Conservation (phyloP, 176 grass and related monocot genomes). For the Eleusine coracana region DNA sequence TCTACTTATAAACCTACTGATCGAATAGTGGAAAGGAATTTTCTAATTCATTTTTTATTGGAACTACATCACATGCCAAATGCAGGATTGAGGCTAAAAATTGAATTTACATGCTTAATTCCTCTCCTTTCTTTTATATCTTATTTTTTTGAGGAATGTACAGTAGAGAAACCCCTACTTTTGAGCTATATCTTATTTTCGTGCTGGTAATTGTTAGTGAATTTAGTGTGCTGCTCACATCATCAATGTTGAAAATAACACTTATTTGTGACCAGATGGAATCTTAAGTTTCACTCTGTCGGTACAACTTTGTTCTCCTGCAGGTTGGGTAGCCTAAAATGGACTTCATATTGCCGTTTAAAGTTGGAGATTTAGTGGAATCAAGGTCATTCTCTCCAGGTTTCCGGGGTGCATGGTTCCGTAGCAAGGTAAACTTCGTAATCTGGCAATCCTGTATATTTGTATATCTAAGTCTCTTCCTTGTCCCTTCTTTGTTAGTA, state of each 20-base stretch:
- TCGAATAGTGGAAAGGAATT: not conserved
- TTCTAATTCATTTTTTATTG: not conserved
- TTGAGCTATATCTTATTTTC: not conserved
- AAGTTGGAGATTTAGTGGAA: slow-evolving; percentile 48
- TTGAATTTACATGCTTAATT: not conserved
- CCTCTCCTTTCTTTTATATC: not conserved
- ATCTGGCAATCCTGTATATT: not conserved
- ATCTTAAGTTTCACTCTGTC: not conserved
- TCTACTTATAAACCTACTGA: not conserved
- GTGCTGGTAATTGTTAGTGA: not conserved
- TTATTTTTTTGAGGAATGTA: not conserved
- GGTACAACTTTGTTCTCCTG: slow-evolving; percentile 3
- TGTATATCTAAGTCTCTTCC: not conserved
- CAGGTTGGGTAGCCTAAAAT: slow-evolving; percentile 30
- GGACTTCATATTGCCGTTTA: slow-evolving; percentile 55
- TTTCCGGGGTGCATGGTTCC: slow-evolving; percentile 68
- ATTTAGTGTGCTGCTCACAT: not conserved
- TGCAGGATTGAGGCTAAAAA: not conserved
- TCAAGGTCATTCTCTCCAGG: slow-evolving; percentile 49
- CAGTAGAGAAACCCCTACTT: no score
- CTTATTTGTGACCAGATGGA: not conserved
- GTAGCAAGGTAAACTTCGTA: slow-evolving; percentile 54
- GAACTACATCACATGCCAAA: not conserved
- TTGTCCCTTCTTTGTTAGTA: not conserved
- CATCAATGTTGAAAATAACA: not conserved